phyloP scores from a whole-genome alignment of 2,329 filamentous ascomycete species.

The Colletotrichum lupini region DNA sequence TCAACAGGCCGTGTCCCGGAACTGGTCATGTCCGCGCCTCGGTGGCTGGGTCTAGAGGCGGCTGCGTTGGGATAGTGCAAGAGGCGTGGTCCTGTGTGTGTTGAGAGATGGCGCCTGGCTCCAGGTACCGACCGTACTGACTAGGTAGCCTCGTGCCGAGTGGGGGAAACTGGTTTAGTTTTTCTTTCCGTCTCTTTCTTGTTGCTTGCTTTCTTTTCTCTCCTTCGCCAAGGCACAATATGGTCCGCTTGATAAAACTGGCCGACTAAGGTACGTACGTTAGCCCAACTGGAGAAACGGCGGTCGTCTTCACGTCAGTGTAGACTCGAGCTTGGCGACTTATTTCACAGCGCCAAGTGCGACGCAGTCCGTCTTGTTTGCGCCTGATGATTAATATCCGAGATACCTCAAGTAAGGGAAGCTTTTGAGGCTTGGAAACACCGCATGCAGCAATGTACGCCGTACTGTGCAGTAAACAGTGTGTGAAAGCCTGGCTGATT shows the following conservation, averaged over 20 bases:
- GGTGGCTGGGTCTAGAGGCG: slow-evolving; percentile 12
- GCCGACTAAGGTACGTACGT: not conserved
- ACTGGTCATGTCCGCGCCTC: slow-evolving; percentile 21
- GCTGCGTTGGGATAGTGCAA: not conserved
- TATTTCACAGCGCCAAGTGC: not conserved
- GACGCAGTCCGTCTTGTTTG: not conserved
- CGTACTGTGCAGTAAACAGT: too few species aligned
- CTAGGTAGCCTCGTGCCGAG: slow-evolving; percentile 33
- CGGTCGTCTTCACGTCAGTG: not conserved
- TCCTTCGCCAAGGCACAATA: not conserved
- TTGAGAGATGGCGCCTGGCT: slow-evolving; percentile 8
- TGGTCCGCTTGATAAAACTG: not conserved
- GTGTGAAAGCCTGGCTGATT: not conserved
- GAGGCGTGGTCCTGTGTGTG: not conserved
- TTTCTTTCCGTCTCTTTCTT: not conserved
- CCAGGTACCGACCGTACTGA: slow-evolving; percentile 13
- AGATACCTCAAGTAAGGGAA: not conserved
- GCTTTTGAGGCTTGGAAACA: not conserved
- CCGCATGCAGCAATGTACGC: not conserved
- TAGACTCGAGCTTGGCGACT: not conserved
- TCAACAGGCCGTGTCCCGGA: slow-evolving; percentile 4
- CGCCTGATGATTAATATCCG: too few species aligned
- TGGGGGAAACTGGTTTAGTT: slow-evolving; percentile 3
- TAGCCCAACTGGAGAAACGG: not conserved
- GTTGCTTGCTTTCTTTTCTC: not conserved